Conservation (phyloP, 2,329 filamentous ascomycete genomes). For the Huntiella bhutanensis region DNA sequence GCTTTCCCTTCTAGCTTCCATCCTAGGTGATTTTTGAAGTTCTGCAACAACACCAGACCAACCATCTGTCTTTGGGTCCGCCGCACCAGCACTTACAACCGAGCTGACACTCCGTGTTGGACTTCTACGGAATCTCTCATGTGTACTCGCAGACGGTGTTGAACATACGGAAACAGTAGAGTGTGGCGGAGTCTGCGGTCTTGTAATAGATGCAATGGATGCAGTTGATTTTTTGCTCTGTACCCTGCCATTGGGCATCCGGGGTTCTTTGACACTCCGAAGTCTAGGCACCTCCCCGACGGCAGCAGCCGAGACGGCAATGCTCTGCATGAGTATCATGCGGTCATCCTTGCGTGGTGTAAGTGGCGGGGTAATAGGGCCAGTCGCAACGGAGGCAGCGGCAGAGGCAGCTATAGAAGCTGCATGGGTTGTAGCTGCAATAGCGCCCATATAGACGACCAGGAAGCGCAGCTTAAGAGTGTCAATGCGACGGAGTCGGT, state of each 20-base stretch:
- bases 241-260: background rate
- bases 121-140: background rate
- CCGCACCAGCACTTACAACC: slow-evolving; percentile 15
- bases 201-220: background rate
- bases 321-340: slow-evolving; percentile 9
- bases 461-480: slow-evolving; percentile 45
- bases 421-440: slow-evolving; percentile 21
- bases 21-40: slow-evolving; percentile 38
- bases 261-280: background rate
- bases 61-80: slow-evolving; percentile 19
- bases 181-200: background rate
- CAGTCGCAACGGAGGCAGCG: background rate
- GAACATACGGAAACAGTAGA: slow-evolving; percentile 2
- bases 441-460: slow-evolving; percentile 43
- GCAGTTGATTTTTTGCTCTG: slow-evolving; percentile 1
- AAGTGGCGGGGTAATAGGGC: slow-evolving; percentile 4
- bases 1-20: slow-evolving; percentile 31
- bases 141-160: slow-evolving; percentile 1
- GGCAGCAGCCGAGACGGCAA: slow-evolving; percentile 4
- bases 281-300: slow-evolving; percentile 2
- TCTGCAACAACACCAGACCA: slow-evolving; percentile 47
- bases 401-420: slow-evolving; percentile 2
- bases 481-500: slow-evolving; percentile 38
- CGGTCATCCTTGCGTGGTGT: slow-evolving; percentile 6
- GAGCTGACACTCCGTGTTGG: slow-evolving; percentile 5